phyloP scores from a whole-genome alignment of 2,329 filamentous ascomycete genomes.

The Fusarium sp. region DNA sequence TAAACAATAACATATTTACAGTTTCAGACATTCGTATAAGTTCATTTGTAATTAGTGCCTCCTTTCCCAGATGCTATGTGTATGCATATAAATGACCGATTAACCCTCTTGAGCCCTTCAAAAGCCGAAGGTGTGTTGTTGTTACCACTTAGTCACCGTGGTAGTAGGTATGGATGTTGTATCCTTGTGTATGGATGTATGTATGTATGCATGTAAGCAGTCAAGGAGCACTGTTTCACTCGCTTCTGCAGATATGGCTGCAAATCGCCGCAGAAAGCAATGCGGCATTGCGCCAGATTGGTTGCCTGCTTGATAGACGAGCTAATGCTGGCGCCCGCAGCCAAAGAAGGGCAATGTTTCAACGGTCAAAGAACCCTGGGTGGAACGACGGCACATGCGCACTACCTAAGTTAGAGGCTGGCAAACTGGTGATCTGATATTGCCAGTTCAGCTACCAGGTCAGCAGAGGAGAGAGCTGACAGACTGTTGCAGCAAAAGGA shows the following conservation, averaged over 20 bases:
- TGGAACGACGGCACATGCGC: conserved; percentile 1
- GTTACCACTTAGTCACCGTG: not conserved
- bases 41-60: not conserved
- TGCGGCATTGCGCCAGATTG: conserved; percentile 17
- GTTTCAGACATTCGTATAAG: not conserved
- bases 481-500: not conserved
- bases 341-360: conserved; percentile 15
- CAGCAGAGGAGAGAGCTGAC: not conserved
- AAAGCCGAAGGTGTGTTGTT: conserved; percentile 5
- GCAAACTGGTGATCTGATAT: not conserved
- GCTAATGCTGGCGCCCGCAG: conserved; percentile 28
- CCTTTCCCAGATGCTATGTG: not conserved
- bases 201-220: conserved; percentile 14
- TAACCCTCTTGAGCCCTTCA: not conserved
- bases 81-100: conserved; percentile 23
- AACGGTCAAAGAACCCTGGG: conserved; percentile 3
- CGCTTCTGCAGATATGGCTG: conserved; percentile 28
- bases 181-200: not conserved
- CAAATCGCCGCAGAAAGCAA: conserved; percentile 20
- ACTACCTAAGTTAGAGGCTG: not conserved
- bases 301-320: conserved; percentile 15
- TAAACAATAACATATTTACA: not conserved
- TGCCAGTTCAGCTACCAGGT: not conserved
- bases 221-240: not conserved
- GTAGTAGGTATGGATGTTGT: conserved; percentile 13